Conservation (phyloP, 2,329 filamentous ascomycete species). For the Trichoderma gracile region DNA sequence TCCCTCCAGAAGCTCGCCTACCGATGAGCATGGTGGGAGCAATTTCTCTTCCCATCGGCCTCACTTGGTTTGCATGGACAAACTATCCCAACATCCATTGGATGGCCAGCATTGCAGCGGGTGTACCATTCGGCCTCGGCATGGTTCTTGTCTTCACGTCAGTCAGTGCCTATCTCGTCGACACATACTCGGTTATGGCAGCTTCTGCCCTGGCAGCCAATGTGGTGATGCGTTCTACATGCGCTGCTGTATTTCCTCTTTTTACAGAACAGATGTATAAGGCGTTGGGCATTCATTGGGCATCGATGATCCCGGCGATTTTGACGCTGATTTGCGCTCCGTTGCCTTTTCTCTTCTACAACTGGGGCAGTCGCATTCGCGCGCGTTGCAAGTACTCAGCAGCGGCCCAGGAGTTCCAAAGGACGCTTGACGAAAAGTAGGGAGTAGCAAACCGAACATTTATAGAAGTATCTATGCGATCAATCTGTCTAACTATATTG, state of each 20-base stretch:
- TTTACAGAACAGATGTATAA: slow-evolving; percentile 59
- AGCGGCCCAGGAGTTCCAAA: neutral
- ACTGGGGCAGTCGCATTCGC: neutral
- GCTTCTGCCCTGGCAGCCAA: slow-evolving; percentile 70
- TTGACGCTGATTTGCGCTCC: slow-evolving; percentile 52
- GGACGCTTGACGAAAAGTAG: neutral
- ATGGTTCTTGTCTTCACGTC: slow-evolving; percentile 60
- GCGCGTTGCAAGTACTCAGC: slow-evolving; percentile 3
- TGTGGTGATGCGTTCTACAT: slow-evolving; percentile 65
- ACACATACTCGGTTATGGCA: slow-evolving; percentile 68
- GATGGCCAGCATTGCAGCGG: slow-evolving; percentile 45
- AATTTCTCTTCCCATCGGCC: slow-evolving; percentile 53
- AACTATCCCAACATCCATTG: slow-evolving; percentile 54
- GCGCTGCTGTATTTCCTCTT: slow-evolving; percentile 68
- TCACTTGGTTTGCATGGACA: slow-evolving; percentile 64
- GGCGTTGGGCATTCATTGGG: slow-evolving; percentile 69
- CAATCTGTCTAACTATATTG: neutral
- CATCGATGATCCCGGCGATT: slow-evolving; percentile 67
- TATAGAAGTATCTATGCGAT: too few relatives aligned
- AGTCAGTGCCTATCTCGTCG: slow-evolving; percentile 63
- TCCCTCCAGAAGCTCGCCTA: slow-evolving; percentile 52
- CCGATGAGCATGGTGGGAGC: slow-evolving; percentile 57
- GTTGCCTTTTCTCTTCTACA: slow-evolving; percentile 4
- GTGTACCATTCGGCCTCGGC: slow-evolving; percentile 52
- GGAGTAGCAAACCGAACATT: too few relatives aligned